A percentile compares a stretch with the other conserved stretches of the same genome.
Conservation (phyloP, 345 rosid species). For the Turnera subulata region DNA sequence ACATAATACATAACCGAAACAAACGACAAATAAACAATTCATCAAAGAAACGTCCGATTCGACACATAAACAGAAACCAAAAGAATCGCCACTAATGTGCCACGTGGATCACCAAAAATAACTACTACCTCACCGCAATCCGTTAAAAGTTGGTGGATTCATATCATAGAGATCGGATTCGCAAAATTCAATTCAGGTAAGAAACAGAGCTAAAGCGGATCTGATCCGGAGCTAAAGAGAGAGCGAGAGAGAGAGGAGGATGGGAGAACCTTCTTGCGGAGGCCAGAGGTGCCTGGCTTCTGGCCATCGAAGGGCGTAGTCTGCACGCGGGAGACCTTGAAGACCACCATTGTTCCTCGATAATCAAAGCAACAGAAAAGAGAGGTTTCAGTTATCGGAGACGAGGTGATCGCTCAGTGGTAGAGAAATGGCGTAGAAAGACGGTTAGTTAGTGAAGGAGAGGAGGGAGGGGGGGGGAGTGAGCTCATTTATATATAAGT, state of each 20-base stretch:
- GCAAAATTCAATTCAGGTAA: background rate
- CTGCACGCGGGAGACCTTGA: slow-evolving; percentile 54
- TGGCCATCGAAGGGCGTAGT: slow-evolving; percentile 83
- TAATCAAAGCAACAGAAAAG: background rate
- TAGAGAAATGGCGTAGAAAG: too few species aligned
- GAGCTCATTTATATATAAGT: too few species aligned
- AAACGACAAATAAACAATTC: too few species aligned
- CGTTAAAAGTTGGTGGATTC: background rate
- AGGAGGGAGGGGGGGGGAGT: background rate
- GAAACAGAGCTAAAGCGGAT: background rate
- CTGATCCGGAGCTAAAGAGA: background rate
- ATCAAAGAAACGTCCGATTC: too few species aligned
- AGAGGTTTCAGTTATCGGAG: background rate
- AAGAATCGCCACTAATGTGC: too few species aligned
- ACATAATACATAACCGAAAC: background rate
- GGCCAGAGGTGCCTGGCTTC: slow-evolving; percentile 99
- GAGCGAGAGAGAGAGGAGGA: background rate
- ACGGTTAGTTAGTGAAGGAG: too few species aligned
- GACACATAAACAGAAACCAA: background rate
- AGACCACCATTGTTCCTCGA: slow-evolving; percentile 40
- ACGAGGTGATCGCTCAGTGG: too few species aligned
- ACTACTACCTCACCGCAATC: too few species aligned
- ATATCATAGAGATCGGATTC: background rate
- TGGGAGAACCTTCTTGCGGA: slow-evolving; percentile 83
- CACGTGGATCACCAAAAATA: too few species aligned